Percentiles rank a stretch among this genome's conserved stretches.
Evolutionary conservation across 352 stramenopile genomes (phyloP).

Genomic region (Phytophthora quininea): DNA sequence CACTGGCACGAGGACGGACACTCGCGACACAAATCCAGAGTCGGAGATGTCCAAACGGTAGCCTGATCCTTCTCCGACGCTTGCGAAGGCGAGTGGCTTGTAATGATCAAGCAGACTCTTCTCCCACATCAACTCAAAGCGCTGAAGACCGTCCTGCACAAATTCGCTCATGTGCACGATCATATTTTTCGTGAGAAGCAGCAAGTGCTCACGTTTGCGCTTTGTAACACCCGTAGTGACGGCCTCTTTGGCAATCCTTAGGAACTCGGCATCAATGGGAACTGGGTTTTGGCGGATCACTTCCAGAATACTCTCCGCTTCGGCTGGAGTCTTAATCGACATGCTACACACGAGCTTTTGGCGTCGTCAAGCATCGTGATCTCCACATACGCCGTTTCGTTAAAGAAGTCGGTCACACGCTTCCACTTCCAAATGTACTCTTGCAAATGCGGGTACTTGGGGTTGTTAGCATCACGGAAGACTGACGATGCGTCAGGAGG

Average conservation of each 20-base stretch:
- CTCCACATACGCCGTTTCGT: conserved; percentile 83
- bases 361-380: conserved; percentile 86
- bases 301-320: conserved; percentile 77
- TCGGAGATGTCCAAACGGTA: conserved; percentile 77
- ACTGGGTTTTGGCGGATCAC: conserved; percentile 58
- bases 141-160: conserved; percentile 80
- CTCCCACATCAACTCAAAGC: conserved; percentile 85
- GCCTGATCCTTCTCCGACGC: conserved; percentile 67
- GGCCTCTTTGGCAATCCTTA: conserved; percentile 70
- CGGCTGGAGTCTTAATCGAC: conserved; percentile 77
- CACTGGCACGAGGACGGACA: conserved; percentile 82
- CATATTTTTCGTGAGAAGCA: conserved; percentile 86
- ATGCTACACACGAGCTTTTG: conserved; percentile 86
- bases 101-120: conserved; percentile 84
- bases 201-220: conserved; percentile 72
- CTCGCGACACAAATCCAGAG: conserved; percentile 57
- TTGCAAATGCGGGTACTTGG: conserved; percentile 75
- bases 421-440: conserved; percentile 88
- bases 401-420: conserved; percentile 85
- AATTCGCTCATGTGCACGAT: conserved; percentile 86
- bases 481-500: conserved; percentile 70
- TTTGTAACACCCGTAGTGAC: conserved; percentile 68
- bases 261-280: conserved; percentile 61
- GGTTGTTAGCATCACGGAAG: conserved; percentile 66
- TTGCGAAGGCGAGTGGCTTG: conserved; percentile 75